Conservation (phyloP, 768 basidiomycete genomes). For the Rhodotorula sphaerocarpa region DNA sequence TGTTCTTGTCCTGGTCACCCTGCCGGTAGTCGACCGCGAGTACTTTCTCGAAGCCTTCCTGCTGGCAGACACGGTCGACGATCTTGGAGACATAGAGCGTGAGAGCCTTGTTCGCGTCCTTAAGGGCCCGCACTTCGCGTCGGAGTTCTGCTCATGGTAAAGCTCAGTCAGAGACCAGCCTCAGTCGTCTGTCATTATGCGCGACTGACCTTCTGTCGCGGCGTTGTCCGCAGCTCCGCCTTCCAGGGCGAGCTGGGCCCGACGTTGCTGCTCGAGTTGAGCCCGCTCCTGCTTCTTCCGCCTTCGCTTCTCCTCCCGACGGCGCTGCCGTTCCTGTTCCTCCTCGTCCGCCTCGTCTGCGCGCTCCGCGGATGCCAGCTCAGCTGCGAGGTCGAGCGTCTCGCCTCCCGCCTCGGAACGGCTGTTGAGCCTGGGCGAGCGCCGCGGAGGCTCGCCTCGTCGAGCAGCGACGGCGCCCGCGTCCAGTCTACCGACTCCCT, state of each 20-base stretch:
- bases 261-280: constrained; percentile 14
- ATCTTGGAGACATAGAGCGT: constrained; percentile 95
- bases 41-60: constrained; percentile 95
- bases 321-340: not conserved
- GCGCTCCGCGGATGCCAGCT: constrained; percentile 31
- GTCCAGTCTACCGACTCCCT: constrained; percentile 17
- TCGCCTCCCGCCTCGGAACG: not conserved
- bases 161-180: no score
- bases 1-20: constrained; percentile 18
- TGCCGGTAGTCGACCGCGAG: constrained; percentile 62
- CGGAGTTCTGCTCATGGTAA: constrained; percentile 6
- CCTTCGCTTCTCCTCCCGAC: constrained; percentile 12
- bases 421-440: not conserved
- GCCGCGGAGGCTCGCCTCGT: not conserved
- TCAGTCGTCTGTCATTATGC: no score
- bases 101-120: constrained; percentile 51
- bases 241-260: not conserved
- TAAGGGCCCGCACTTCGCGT: constrained; percentile 29
- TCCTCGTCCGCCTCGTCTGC: constrained; percentile 17
- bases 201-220: constrained; percentile 11
- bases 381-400: constrained; percentile 36
- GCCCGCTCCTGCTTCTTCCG: constrained; percentile 1
- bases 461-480: constrained; percentile 26
- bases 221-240: not conserved
- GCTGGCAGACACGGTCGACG: constrained; percentile 89